Evolutionary conservation across 192 early-diverging fungal genomes (phyloP).

Genomic region (Entomortierella chlamydospora): DNA sequence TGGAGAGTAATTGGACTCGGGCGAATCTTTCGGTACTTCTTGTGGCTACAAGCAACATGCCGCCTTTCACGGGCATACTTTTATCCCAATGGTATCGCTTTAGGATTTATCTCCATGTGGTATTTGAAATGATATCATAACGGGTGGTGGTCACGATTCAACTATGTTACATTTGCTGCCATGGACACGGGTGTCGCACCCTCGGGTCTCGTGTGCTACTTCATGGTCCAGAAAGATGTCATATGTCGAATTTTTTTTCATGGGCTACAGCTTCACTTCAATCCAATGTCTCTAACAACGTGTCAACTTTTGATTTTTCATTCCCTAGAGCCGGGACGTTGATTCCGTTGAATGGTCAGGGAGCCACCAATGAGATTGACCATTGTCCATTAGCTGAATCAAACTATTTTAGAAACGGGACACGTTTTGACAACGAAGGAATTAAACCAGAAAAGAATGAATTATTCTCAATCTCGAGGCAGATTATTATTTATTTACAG

Average conservation of each 20-base stretch:
- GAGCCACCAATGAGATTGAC: slow-evolving; percentile 21
- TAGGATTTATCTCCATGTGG: slow-evolving; percentile 58
- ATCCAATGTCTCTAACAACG: not conserved
- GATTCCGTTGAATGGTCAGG: slow-evolving; percentile 35
- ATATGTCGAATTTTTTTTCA: not conserved
- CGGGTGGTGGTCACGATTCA: slow-evolving; percentile 63
- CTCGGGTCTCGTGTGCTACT: slow-evolving; percentile 56
- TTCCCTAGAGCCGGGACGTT: slow-evolving; percentile 29
- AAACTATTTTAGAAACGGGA: slow-evolving; percentile 24
- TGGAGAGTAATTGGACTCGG: slow-evolving; percentile 81
- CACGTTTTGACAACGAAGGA: slow-evolving; percentile 4
- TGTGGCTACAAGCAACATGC: slow-evolving; percentile 44
- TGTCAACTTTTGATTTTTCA: not conserved
- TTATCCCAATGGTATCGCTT: slow-evolving; percentile 59
- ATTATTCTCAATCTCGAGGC: not conserved
- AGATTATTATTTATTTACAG: not conserved
- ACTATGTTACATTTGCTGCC: slow-evolving; percentile 66
- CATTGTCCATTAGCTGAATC: slow-evolving; percentile 47
- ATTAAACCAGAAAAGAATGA: not conserved
- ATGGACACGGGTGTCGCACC: slow-evolving; percentile 69
- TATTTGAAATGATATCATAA: slow-evolving; percentile 52
- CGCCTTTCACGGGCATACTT: slow-evolving; percentile 55
- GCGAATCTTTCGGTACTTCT: slow-evolving; percentile 64
- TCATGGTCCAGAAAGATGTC: slow-evolving; percentile 39
- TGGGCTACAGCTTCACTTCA: not conserved